Percentiles rank a stretch among this genome's conserved stretches.
phyloP scores from a whole-genome alignment of 73 alveolate genomes.

The Stentor roeselii region DNA sequence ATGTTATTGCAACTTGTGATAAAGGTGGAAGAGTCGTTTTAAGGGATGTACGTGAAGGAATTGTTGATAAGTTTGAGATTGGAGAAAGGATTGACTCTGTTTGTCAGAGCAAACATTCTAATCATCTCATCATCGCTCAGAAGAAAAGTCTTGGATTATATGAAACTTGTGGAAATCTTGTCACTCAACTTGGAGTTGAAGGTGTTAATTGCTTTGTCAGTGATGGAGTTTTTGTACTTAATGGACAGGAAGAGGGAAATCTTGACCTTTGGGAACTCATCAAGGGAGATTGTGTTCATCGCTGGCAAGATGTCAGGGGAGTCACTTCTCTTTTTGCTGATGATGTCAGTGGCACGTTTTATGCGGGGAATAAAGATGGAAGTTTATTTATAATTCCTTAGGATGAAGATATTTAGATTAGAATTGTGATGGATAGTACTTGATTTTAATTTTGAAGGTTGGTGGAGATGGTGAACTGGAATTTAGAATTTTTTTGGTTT shows the following conservation, averaged over 20 bases:
- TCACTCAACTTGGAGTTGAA: background rate
- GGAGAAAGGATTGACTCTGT: background rate
- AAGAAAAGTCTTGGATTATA: background rate
- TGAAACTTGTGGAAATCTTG: background rate
- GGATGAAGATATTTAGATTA: no score
- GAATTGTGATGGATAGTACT: no score
- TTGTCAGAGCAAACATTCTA: background rate
- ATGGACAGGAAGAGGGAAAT: background rate
- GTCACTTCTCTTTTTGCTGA: background rate
- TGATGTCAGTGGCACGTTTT: background rate
- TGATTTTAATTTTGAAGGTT: no score
- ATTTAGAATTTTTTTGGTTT: no score
- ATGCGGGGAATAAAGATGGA: background rate
- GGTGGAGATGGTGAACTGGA: no score
- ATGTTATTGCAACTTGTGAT: slow-evolving; percentile 4
- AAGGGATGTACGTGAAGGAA: slow-evolving; percentile 15
- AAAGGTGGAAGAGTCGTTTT: background rate
- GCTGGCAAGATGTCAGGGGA: background rate
- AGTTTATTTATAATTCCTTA: background rate
- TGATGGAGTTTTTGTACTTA: background rate
- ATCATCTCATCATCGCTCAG: background rate
- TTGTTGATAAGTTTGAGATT: background rate
- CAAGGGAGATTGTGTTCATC: background rate
- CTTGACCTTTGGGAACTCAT: background rate
- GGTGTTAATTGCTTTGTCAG: background rate